Evolutionary conservation across 805 yeast genomes (phyloP).

Genomic region (Scheffersomyces coipomensis): DNA sequence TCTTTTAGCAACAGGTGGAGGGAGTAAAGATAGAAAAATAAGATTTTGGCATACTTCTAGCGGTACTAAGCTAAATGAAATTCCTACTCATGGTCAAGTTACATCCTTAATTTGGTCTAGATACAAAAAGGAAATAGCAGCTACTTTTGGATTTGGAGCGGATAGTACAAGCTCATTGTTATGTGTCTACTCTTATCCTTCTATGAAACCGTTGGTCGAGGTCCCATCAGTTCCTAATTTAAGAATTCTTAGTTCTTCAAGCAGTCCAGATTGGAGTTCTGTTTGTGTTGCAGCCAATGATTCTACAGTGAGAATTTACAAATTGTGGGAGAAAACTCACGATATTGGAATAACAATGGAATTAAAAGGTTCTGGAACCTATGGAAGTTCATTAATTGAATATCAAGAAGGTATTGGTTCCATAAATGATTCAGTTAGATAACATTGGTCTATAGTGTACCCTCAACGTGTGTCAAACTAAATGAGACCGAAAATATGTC

Average conservation of each 20-base stretch:
- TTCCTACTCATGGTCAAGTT: constrained; percentile 67
- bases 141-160: constrained; percentile 80
- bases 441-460: neutral
- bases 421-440: constrained; percentile 22
- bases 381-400: constrained; percentile 37
- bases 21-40: constrained; percentile 75
- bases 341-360: constrained; percentile 29
- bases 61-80: constrained; percentile 64
- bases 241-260: constrained; percentile 64
- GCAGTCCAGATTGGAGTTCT: constrained; percentile 61
- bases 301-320: constrained; percentile 71
- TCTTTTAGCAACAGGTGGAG: constrained; percentile 88
- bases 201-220: constrained; percentile 45
- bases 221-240: constrained; percentile 51
- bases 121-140: constrained; percentile 61
- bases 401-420: constrained; percentile 52
- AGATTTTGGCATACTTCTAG: constrained; percentile 84
- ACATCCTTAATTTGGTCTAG: constrained; percentile 80
- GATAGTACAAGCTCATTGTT: constrained; percentile 50
- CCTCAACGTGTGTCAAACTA: neutral
- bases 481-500: too few species aligned
- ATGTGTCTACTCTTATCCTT: constrained; percentile 67
- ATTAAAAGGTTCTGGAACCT: constrained; percentile 24
- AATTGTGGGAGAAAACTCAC: constrained; percentile 55
- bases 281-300: constrained; percentile 79